Conservation (phyloP, 345 rosid species). For the Salix brachista region DNA sequence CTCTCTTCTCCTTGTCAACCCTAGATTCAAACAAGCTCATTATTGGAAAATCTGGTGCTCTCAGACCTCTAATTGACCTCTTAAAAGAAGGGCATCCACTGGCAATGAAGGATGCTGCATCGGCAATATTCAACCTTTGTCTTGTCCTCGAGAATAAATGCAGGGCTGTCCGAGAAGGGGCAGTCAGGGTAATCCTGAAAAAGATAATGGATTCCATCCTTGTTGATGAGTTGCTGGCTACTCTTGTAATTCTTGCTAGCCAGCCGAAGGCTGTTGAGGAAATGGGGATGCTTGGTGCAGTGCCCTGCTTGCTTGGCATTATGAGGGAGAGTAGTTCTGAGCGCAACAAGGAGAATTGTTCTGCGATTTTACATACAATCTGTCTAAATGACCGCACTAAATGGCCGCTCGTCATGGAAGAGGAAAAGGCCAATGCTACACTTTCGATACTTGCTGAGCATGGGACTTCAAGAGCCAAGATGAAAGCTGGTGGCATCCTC, state of each 20-base stretch:
- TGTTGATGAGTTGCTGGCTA: conserved; percentile 44
- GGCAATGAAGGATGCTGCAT: conserved; percentile 41
- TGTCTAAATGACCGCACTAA: conserved; percentile 26
- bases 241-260: conserved; percentile 41
- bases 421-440: conserved; percentile 38
- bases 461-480: conserved; percentile 48
- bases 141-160: conserved; percentile 27
- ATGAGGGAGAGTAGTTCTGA: conserved; percentile 33
- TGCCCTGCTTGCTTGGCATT: conserved; percentile 40
- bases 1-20: conserved; percentile 41
- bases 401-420: conserved; percentile 23
- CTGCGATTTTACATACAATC: conserved; percentile 39
- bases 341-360: conserved; percentile 45
- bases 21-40: conserved; percentile 28
- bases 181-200: conserved; percentile 31
- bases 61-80: conserved; percentile 44
- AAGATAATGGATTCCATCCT: conserved; percentile 33
- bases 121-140: conserved; percentile 46
- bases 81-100: conserved; percentile 38
- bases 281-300: conserved; percentile 37
- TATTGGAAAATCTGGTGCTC: conserved; percentile 50
- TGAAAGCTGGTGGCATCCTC: conserved; percentile 49
- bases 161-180: conserved; percentile 39
- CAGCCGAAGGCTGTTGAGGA: conserved; percentile 36
- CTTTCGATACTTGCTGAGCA: conserved; percentile 35